phyloP scores from a whole-genome alignment of 805 yeast species.

The Danielia oregonensis region DNA sequence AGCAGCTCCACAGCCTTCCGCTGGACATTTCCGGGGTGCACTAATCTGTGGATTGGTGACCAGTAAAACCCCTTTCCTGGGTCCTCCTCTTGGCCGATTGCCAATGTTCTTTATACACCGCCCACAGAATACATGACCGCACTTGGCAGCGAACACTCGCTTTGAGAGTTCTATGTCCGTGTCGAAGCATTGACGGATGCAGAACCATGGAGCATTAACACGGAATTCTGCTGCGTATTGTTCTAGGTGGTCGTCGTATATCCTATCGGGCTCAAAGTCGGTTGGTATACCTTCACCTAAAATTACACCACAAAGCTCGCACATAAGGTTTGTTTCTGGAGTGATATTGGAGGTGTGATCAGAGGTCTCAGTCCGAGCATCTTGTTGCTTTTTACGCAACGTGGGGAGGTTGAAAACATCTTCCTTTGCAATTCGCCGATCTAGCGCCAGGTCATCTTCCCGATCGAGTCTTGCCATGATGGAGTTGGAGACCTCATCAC shows the following conservation, averaged over 20 bases:
- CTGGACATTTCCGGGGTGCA: constrained; percentile 62
- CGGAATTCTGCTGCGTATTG: constrained; percentile 22
- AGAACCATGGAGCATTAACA: constrained; percentile 66
- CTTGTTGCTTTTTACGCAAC: constrained; percentile 25
- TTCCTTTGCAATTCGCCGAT: constrained; percentile 29
- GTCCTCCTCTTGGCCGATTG: constrained; percentile 32
- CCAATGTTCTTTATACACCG: constrained; percentile 71
- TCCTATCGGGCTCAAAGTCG: constrained; percentile 37
- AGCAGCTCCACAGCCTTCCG: constrained; percentile 41
- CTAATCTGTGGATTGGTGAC: constrained; percentile 36
- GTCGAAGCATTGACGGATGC: constrained; percentile 44
- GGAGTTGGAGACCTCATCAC: constrained; percentile 17
- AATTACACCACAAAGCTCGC: constrained; percentile 68
- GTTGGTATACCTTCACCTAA: constrained; percentile 73
- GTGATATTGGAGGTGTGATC: constrained; percentile 32
- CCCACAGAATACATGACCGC: constrained; percentile 90
- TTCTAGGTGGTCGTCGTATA: constrained; percentile 25
- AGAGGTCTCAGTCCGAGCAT: constrained; percentile 18
- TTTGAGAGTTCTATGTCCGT: constrained; percentile 59
- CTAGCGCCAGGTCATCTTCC: constrained; percentile 36
- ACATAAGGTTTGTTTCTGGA: constrained; percentile 18
- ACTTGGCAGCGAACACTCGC: constrained; percentile 58
- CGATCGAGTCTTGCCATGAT: constrained; percentile 39
- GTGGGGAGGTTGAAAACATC: constrained; percentile 26
- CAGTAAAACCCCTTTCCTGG: constrained; percentile 13